Evolutionary conservation across 176 grass and related monocot genomes (phyloP).

Genomic region (Triticum dicoccoides): DNA sequence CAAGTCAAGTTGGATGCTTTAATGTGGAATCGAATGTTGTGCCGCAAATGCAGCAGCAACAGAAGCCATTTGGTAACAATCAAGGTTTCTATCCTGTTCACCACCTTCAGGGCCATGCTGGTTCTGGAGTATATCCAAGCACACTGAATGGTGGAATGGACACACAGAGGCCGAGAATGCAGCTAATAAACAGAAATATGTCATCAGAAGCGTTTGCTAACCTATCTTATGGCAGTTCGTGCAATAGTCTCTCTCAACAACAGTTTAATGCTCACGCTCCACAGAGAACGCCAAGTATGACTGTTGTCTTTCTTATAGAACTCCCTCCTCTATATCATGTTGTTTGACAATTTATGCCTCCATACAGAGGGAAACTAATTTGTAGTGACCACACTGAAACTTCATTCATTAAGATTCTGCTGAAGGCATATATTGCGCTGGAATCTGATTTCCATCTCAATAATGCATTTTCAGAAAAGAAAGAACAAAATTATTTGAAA

Average conservation of each 20-base stretch:
- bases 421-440: slow-evolving; percentile 2
- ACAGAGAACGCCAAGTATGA: slow-evolving; percentile 64
- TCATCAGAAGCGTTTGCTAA: slow-evolving; percentile 43
- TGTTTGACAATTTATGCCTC: not conserved
- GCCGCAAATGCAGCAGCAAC: slow-evolving; percentile 38
- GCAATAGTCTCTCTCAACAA: slow-evolving; percentile 36
- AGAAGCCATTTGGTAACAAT: slow-evolving; percentile 42
- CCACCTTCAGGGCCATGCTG: slow-evolving; percentile 25
- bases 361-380: not conserved
- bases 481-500: not conserved
- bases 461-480: slow-evolving; percentile 6
- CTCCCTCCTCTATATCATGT: not conserved
- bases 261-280: slow-evolving; percentile 48
- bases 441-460: not conserved
- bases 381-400: not conserved
- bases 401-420: slow-evolving; percentile 28
- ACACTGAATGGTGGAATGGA: slow-evolving; percentile 46
- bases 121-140: slow-evolving; percentile 48
- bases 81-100: slow-evolving; percentile 38
- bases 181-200: slow-evolving; percentile 37
- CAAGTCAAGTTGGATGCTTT: slow-evolving; percentile 53
- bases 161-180: slow-evolving; percentile 39
- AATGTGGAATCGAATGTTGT: slow-evolving; percentile 35
- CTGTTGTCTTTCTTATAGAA: slow-evolving; percentile 5
- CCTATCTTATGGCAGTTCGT: slow-evolving; percentile 39